Base-by-base conservation (phyloP, 495 filamentous ascomycete genomes). In the Jackrogersella minutella region DNA sequence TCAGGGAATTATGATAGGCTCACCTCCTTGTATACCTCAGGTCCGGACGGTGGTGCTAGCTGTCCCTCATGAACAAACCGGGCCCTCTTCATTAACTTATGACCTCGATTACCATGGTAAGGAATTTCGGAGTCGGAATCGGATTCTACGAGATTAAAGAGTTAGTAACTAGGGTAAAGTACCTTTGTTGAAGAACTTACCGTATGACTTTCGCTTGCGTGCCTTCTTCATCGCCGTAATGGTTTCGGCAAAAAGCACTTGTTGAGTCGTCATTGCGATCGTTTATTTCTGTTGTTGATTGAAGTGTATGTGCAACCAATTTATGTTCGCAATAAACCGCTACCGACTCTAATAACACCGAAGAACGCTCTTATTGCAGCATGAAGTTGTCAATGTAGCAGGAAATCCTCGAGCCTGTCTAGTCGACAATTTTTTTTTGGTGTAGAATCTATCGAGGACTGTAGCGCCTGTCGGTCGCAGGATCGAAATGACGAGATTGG, bases 71-170 rank as follows among this genome's bases (percentile, higher is more conserved):
- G 89, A 40, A 96, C 87, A 77, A 90, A 91, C 74, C 86, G 84
- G 39, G 93, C 88, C 72, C 91, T 91, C 70, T 85, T 90, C 77
- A 91, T 91, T 59, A 98, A 84, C 74, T 97, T 99, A 75, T 97
- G 91, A 44, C 91, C 93, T 70, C 94, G 91, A 76, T 97, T 98
- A 6, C 91, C 93, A 52, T 86, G 86, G 73, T 88, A 85, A 39
- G 87, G 84, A 70, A 95, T 91, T 40, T 88, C 85, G 65, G 92
- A 90, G 76, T 97, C 95, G 17, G 92, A 92, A 71, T 94, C 93
- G 41, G 91, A 91, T 47, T 90, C 93, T 97, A 72, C 28, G 62
- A 59, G 19, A 28, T 46, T 30, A 46, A 47, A 8, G 58, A 59
- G 34, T 70, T 50, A 70, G 53, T 41, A 26, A 58, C 28, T 21